phyloP scores from a whole-genome alignment of 495 filamentous ascomycete genomes.

The Penicillium robsamsonii region DNA sequence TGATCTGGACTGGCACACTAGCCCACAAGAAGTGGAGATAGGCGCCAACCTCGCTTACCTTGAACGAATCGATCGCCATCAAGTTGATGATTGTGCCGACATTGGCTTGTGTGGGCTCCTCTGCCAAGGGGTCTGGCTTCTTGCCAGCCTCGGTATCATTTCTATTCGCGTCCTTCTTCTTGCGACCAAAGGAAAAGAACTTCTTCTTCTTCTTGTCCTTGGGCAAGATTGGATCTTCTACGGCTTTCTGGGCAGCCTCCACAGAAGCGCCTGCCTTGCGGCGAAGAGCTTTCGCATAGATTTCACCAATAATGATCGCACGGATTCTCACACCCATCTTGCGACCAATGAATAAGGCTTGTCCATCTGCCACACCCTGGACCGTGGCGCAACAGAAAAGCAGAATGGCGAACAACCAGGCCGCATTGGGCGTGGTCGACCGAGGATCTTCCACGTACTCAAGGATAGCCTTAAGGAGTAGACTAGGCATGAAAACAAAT shows the following conservation, averaged over 20 bases:
- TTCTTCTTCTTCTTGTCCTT: conserved; percentile 52
- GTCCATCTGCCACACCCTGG: conserved; percentile 75
- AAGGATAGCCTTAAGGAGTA: conserved; percentile 86
- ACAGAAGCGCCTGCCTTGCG: conserved; percentile 79
- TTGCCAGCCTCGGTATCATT: conserved; percentile 33
- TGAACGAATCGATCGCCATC: conserved; percentile 99
- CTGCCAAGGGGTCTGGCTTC: conserved; percentile 39
- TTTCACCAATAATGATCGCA: conserved; percentile 94
- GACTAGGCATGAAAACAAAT: conserved; percentile 86
- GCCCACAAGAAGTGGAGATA: conserved; percentile 92
- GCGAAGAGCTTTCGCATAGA: conserved; percentile 95
- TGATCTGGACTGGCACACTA: conserved; percentile 76
- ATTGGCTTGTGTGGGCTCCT: conserved; percentile 69
- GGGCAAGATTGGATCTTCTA: conserved; percentile 30
- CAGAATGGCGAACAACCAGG: conserved; percentile 93
- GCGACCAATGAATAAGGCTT: conserved; percentile 90
- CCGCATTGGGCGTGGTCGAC: conserved; percentile 77
- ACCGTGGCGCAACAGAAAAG: conserved; percentile 76
- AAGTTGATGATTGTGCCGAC: conserved; percentile 96
- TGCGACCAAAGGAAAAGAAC: conserved; percentile 55
- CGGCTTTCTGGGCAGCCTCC: conserved; percentile 48
- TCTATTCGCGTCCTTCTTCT: conserved; percentile 46
- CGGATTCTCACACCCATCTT: conserved; percentile 90
- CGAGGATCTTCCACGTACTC: conserved; percentile 87
- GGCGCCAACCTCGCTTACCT: conserved; percentile 87